A percentile compares a stretch with the other conserved stretches of the same genome.
Conservation (phyloP, 441 rosid genomes). For the Populus hybrid region DNA sequence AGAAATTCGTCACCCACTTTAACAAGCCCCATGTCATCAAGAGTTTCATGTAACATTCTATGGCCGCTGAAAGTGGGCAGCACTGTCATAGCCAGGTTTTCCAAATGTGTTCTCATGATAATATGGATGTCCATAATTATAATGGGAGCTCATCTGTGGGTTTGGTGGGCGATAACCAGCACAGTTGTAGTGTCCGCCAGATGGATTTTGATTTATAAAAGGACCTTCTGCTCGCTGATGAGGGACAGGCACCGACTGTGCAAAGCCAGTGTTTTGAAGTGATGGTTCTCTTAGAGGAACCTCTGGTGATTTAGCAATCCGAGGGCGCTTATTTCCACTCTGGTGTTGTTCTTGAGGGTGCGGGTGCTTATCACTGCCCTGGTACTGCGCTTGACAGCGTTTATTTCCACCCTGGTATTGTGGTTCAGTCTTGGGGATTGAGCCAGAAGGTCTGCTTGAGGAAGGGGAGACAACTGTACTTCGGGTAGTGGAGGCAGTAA, state of each 20-base stretch:
- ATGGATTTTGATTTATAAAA: background rate
- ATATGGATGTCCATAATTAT: background rate
- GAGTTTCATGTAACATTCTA: background rate
- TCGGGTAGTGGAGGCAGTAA: background rate
- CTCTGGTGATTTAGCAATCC: background rate
- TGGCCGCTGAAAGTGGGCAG: background rate
- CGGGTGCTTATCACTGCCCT: background rate
- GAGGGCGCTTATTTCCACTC: constrained; percentile 10
- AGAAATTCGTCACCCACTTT: background rate
- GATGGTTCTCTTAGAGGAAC: background rate
- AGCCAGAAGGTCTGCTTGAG: background rate
- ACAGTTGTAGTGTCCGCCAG: background rate
- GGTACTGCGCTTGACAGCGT: too few species aligned
- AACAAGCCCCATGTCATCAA: background rate
- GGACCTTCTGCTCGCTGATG: background rate
- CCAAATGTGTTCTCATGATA: background rate
- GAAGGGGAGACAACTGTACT: background rate
- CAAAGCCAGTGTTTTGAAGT: background rate
- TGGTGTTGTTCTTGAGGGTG: background rate
- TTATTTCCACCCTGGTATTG: background rate
- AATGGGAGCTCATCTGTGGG: background rate
- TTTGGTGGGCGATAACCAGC: background rate
- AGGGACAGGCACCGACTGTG: background rate
- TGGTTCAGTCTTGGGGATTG: background rate
- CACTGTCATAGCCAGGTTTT: background rate